Conservation (phyloP, 352 stramenopile species). For the Hyaloperonospora brassicae region DNA sequence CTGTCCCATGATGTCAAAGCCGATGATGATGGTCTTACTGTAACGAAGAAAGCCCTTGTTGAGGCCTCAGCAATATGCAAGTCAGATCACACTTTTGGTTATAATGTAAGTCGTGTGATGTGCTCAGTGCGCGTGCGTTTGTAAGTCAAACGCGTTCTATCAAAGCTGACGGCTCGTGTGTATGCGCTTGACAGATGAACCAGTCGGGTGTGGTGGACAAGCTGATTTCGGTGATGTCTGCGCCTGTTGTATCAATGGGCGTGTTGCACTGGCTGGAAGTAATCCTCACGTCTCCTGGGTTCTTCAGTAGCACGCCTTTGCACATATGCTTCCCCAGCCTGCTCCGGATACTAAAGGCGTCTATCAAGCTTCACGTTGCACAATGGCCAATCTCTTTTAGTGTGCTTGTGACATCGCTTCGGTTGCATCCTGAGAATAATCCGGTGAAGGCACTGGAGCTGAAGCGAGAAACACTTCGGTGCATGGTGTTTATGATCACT, state of each 20-base stretch:
- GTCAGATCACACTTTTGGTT: conserved; percentile 79
- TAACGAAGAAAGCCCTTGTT: conserved; percentile 56
- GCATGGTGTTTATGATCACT: conserved; percentile 85
- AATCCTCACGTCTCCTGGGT: conserved; percentile 58
- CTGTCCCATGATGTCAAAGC: conserved; percentile 30
- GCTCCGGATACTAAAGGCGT: conserved; percentile 65
- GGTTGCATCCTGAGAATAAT: conserved; percentile 70
- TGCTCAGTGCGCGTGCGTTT: neutral
- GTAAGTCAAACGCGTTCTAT: neutral
- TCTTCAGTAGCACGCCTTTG: conserved; percentile 78
- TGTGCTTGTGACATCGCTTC: conserved; percentile 68
- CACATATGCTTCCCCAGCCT: conserved; percentile 83
- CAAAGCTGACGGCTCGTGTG: conserved; percentile 1
- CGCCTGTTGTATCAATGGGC: conserved; percentile 81
- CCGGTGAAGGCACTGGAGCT: conserved; percentile 80
- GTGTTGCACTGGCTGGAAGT: conserved; percentile 79
- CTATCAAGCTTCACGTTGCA: conserved; percentile 63
- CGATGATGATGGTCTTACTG: conserved; percentile 45
- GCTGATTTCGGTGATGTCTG: conserved; percentile 62
- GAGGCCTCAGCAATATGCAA: conserved; percentile 75
- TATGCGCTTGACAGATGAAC: conserved; percentile 58
- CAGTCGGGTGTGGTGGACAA: conserved; percentile 78
- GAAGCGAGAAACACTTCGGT: conserved; percentile 75
- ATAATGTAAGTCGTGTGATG: conserved; percentile 50
- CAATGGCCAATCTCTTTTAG: conserved; percentile 81